Evolutionary conservation across 78 protist species (phyloP).

Genomic region (Speleostelium caveatum): DNA sequence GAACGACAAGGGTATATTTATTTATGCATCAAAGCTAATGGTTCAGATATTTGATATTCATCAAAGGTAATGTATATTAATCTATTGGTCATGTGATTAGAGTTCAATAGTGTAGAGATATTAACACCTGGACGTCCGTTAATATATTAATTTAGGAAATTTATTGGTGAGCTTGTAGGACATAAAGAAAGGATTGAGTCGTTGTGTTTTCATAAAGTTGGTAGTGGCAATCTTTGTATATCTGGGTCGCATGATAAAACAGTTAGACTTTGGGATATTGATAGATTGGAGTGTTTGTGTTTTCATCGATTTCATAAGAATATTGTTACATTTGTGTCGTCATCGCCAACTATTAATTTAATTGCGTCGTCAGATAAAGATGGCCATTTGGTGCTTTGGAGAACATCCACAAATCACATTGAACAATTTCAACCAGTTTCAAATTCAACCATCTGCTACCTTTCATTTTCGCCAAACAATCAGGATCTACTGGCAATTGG

Average conservation of each 20-base stretch:
- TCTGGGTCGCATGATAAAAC: conserved; percentile 55
- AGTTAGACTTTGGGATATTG: conserved; percentile 55
- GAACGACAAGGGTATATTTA: conserved; percentile 18
- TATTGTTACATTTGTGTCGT: conserved; percentile 13
- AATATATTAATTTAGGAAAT: conserved; percentile 11
- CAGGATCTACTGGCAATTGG: conserved; percentile 44
- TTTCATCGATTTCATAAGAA: conserved; percentile 34
- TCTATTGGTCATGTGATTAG: neutral
- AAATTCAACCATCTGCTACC: conserved; percentile 1
- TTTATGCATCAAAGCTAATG: conserved; percentile 50
- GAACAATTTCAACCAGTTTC: neutral
- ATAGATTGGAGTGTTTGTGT: neutral
- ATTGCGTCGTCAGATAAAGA: conserved; percentile 26
- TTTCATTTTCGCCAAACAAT: conserved; percentile 8
- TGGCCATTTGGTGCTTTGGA: conserved; percentile 42
- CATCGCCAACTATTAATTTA: conserved; percentile 15
- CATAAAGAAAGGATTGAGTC: conserved; percentile 57
- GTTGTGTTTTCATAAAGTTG: conserved; percentile 12
- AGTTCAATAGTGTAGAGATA: neutral
- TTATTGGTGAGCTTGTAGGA: conserved; percentile 64
- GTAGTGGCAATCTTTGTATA: neutral
- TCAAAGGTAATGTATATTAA: conserved; percentile 1
- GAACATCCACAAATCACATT: conserved; percentile 14
- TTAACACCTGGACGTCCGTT: neutral
- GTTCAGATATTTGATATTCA: conserved; percentile 29